phyloP scores from a whole-genome alignment of 352 stramenopile species.

The Globisporangium cylindrosporum region DNA sequence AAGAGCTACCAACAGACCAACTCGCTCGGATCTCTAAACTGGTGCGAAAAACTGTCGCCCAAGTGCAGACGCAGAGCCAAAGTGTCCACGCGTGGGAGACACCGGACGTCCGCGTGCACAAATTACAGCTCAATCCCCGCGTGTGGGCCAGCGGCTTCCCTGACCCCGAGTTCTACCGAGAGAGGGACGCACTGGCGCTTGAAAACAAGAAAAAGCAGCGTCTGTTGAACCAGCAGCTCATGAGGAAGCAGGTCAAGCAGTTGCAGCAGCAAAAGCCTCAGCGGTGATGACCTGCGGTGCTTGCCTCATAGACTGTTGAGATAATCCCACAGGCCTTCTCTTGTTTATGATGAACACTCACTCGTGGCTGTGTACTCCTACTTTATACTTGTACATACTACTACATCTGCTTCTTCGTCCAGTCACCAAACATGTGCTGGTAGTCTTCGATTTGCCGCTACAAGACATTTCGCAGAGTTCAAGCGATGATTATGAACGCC shows the following conservation, averaged over 20 bases:
- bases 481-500: neutral
- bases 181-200: constrained; percentile 21
- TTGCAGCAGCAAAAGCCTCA: constrained; percentile 13
- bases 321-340: neutral
- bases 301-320: neutral
- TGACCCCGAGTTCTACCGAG: constrained; percentile 44
- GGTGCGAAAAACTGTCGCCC: constrained; percentile 22
- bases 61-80: constrained; percentile 27
- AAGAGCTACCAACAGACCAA: constrained; percentile 12
- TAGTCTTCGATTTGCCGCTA: constrained; percentile 77
- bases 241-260: neutral
- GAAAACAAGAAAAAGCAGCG: constrained; percentile 31
- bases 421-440: constrained; percentile 79
- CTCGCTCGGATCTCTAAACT: constrained; percentile 12
- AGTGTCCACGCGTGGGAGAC: constrained; percentile 39
- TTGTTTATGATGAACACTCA: neutral
- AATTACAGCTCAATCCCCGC: constrained; percentile 32
- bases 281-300: neutral
- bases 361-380: neutral
- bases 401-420: constrained; percentile 80
- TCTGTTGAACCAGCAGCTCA: constrained; percentile 26
- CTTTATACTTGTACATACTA: constrained; percentile 28
- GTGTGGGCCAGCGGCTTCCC: constrained; percentile 49
- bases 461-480: neutral
- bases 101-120: constrained; percentile 39